Evolutionary conservation across 2,329 filamentous ascomycete species (phyloP), one percentile per base, ranked within the genome.

Genomic region (Ceratocystis albifundus): DNA sequence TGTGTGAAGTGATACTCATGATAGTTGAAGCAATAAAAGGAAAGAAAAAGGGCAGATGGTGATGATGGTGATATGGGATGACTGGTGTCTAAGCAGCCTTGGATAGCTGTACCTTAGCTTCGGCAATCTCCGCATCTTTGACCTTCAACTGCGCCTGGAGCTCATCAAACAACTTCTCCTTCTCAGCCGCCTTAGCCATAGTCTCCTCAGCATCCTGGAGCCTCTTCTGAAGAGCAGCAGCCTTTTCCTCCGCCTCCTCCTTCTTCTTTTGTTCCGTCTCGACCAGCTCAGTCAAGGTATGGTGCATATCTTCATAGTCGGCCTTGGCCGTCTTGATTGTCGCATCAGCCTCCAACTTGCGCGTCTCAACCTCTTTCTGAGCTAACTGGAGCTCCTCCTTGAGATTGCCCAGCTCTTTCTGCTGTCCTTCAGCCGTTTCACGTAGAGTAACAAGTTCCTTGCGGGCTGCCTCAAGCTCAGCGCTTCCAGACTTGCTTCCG

Each of bases 261-360:
- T 79, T 77, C 75, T 80, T 82, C 71, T 73, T 78, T 70, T 81
- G 78, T 64, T 81, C 80, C 71, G 86, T 83, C 72, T 86, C 83
- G 1, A 85, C 78, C 65, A 86, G 75, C 70, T 81, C 75, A 3
- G 81, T 84, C 77, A 87, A 79, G 68, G 80, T 84, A 64, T 87
- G 83, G 71, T 84, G 82, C 76, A 87, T 81, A 69, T 85, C 83
- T 71, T 82, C 79, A 74, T 84, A 85, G 72, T 85, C 82, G n/a
- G 79, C 77, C 72, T 79, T 77, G 61, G 80, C 77, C n/a, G 78
- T 82, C 79, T 84, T 83, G 64, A 76, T 71, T 72, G 78, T 79
- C 10, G 78, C 78, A 10, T 80, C 79, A 2, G 79, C 77, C 70
- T 82, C 79, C 25, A 78, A 76, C 73, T 77, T 79, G 70, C 80